Evolutionary conservation across 768 basidiomycete genomes (phyloP).

Genomic region (Hortiboletus campestris): DNA sequence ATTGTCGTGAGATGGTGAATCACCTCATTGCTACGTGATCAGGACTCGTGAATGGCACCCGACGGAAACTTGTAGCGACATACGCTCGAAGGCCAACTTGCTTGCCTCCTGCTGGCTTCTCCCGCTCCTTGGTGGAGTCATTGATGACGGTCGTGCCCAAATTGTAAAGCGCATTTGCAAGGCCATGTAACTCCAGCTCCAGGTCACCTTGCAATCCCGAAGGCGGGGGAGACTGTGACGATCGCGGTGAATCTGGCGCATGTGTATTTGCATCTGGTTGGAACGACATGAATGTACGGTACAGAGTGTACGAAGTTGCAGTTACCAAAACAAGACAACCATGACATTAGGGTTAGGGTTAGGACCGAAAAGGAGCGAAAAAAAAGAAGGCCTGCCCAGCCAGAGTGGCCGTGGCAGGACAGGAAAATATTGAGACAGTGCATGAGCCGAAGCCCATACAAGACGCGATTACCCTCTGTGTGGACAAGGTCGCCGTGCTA

Average conservation of each 20-base stretch:
- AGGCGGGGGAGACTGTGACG: conserved; percentile 73
- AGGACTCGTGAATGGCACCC: not conserved
- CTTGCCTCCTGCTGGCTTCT: conserved; percentile 67
- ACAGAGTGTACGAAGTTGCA: not conserved
- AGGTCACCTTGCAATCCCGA: conserved; percentile 68
- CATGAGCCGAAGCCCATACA: conserved; percentile 68
- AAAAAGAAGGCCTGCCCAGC: conserved; percentile 34
- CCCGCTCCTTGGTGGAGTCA: conserved; percentile 77
- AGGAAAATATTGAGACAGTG: conserved; percentile 81
- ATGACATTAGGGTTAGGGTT: conserved; percentile 33
- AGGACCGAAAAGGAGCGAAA: conserved; percentile 3
- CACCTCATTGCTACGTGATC: conserved; percentile 62
- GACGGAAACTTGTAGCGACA: conserved; percentile 14
- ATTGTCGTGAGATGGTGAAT: conserved; percentile 62
- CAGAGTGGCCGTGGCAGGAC: conserved; percentile 59
- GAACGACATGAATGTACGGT: conserved; percentile 12
- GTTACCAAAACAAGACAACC: conserved; percentile 3
- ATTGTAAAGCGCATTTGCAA: conserved; percentile 77
- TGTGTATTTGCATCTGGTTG: conserved; percentile 2
- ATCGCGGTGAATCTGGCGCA: conserved; percentile 54
- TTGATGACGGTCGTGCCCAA: conserved; percentile 81
- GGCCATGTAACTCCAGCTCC: conserved; percentile 71
- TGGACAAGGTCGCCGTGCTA: conserved; percentile 58
- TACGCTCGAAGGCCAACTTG: conserved; percentile 78
- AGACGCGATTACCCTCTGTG: conserved; percentile 42